Percentiles rank a stretch among this genome's conserved stretches.
These are phyloP conservation scores for Rhizomucor pusillus DNA, from an alignment of 371 early-diverging fungal species.

Conservation along the genomic window DNA sequence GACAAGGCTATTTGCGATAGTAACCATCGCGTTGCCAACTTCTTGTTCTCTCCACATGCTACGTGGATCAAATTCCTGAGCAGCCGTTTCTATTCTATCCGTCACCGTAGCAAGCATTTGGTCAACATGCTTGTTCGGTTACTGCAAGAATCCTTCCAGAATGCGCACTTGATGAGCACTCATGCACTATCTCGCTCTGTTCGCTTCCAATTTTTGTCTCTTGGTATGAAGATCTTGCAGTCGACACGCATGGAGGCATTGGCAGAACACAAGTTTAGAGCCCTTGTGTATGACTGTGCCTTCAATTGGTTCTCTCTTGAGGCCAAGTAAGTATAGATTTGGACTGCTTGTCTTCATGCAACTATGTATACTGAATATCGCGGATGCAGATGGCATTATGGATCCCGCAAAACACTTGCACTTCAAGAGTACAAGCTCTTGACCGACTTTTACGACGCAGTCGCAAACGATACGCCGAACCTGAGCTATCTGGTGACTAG, in stretches of 20 bases:
- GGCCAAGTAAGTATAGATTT: slow-evolving; percentile 48
- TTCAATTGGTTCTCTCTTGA: slow-evolving; percentile 75
- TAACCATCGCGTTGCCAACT: slow-evolving; percentile 57
- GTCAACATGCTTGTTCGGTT: slow-evolving; percentile 74
- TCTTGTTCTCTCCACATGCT: slow-evolving; percentile 73
- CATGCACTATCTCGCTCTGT: slow-evolving; percentile 76
- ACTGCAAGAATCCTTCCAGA: slow-evolving; percentile 71
- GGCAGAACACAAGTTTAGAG: slow-evolving; percentile 61
- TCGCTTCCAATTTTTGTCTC: slow-evolving; percentile 72
- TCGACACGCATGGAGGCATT: slow-evolving; percentile 67
- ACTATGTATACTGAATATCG: too few relatives aligned
- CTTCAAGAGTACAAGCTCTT: slow-evolving; percentile 68
- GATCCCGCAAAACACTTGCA: slow-evolving; percentile 66
- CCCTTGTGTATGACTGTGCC: slow-evolving; percentile 61
- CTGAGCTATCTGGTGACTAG: slow-evolving; percentile 52
- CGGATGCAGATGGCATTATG: slow-evolving; percentile 57
- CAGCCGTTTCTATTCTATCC: slow-evolving; percentile 79
- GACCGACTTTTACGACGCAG: slow-evolving; percentile 60
- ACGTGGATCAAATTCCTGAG: slow-evolving; percentile 86
- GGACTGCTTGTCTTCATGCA: not conserved
- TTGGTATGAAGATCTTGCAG: slow-evolving; percentile 78
- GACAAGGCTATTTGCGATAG: slow-evolving; percentile 70
- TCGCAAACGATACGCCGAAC: slow-evolving; percentile 66
- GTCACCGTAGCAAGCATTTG: slow-evolving; percentile 71
- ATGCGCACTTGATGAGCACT: slow-evolving; percentile 59